Evolutionary conservation across 805 yeast species (phyloP).

Genomic region (Cyberlindnera bimundalis): DNA sequence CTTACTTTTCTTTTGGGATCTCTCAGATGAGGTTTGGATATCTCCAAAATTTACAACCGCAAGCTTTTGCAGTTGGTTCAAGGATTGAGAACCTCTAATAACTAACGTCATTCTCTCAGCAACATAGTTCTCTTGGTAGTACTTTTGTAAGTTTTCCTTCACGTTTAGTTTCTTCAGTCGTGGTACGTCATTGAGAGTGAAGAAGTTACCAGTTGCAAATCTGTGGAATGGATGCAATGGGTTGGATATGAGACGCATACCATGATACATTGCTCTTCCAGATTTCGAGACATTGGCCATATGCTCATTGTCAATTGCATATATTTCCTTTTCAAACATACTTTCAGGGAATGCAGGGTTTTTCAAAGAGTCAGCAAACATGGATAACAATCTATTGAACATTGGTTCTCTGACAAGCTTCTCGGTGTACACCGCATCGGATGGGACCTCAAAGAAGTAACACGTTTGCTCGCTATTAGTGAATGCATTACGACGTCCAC

Average conservation of each 20-base stretch:
- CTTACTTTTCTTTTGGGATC: conserved; percentile 11
- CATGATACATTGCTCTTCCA: conserved; percentile 56
- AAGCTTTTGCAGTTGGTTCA: conserved; percentile 51
- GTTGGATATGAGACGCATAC: conserved; percentile 48
- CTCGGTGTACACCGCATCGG: conserved; percentile 28
- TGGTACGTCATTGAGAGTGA: conserved; percentile 42
- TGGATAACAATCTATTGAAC: conserved; percentile 43
- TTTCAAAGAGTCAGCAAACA: conserved; percentile 50
- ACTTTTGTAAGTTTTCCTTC: conserved; percentile 34
- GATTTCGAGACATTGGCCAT: conserved; percentile 42
- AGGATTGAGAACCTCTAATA: conserved; percentile 62
- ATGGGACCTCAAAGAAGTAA: conserved; percentile 60
- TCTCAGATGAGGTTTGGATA: conserved; percentile 21
- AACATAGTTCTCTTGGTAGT: conserved; percentile 39
- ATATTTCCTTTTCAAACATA: conserved; percentile 47
- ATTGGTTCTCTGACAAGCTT: conserved; percentile 29
- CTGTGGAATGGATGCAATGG: conserved; percentile 50
- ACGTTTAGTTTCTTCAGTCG: conserved; percentile 34
- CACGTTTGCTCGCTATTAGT: conserved; percentile 68
- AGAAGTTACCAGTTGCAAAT: conserved; percentile 62
- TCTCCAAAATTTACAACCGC: conserved; percentile 42
- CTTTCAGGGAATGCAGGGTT: conserved; percentile 46
- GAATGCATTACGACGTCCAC: conserved; percentile 63
- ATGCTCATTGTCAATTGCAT: conserved; percentile 68
- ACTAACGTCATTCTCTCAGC: conserved; percentile 55